Evolutionary conservation across 345 rosid species (phyloP).

Genomic region (Eucalyptus curtisii): DNA sequence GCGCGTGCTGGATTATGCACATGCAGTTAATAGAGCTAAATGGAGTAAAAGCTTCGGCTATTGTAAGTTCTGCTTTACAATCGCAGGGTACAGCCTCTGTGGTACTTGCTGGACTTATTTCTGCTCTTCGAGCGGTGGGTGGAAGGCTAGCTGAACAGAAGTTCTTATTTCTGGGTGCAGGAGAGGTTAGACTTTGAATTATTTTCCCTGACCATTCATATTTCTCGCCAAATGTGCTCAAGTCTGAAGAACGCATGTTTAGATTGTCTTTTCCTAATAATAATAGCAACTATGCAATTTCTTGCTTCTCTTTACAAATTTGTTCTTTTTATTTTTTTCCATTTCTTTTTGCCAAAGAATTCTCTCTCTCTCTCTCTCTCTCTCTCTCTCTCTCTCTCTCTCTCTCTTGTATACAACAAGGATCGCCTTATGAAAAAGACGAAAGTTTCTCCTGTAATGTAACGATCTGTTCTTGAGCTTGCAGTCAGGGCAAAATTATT

Average conservation of each 20-base stretch:
- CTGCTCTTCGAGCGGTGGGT: slow-evolving; percentile 57
- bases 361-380: background rate
- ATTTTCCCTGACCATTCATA: background rate
- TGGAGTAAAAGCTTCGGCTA: background rate
- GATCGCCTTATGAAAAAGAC: background rate
- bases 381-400: background rate
- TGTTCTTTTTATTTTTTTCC: background rate
- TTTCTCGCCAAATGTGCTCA: background rate
- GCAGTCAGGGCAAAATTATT: background rate
- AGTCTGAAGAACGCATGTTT: background rate
- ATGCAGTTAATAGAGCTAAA: background rate
- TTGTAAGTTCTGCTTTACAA: background rate
- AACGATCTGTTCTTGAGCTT: background rate
- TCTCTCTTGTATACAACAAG: background rate
- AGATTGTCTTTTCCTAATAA: background rate
- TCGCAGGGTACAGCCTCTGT: slow-evolving; percentile 94
- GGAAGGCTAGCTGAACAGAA: slow-evolving; percentile 69
- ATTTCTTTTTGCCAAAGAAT: background rate
- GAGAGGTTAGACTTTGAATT: slow-evolving; percentile 49
- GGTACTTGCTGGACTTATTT: slow-evolving; percentile 80
- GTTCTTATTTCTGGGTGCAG: slow-evolving; percentile 90
- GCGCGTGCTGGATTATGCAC: background rate
- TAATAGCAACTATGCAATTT: background rate
- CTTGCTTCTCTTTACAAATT: background rate
- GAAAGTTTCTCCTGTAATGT: background rate